Evolutionary conservation across 2,329 filamentous ascomycete genomes (phyloP).

Genomic region (Purpureocillium takamizusanense): DNA sequence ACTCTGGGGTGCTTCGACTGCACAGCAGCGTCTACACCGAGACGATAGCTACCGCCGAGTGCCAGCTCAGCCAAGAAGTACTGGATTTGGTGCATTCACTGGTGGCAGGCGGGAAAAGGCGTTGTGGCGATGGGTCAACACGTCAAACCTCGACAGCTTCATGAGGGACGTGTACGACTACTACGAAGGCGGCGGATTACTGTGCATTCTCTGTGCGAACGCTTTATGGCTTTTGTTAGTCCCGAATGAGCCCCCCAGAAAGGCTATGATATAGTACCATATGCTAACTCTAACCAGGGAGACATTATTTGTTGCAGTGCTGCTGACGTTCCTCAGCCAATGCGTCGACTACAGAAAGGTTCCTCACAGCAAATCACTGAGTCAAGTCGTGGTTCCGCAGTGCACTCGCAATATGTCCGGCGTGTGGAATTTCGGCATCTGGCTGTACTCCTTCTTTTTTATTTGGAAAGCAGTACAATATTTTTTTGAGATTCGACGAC

Average conservation of each 20-base stretch:
- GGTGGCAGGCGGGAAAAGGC: conserved; percentile 57
- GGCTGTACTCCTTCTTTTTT: conserved; percentile 81
- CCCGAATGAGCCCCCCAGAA: too few species aligned
- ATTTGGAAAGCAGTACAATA: conserved; percentile 71
- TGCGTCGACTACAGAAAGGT: conserved; percentile 77
- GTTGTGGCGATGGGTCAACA: conserved; percentile 89
- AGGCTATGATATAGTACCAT: too few species aligned
- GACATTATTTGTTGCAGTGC: conserved; percentile 70
- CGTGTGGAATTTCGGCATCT: conserved; percentile 68
- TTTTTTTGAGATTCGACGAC: conserved; percentile 61
- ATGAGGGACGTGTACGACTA: conserved; percentile 80
- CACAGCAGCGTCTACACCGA: conserved; percentile 40
- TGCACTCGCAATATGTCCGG: conserved; percentile 71
- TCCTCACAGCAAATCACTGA: conserved; percentile 49
- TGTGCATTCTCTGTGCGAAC: conserved; percentile 70
- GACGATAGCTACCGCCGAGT: conserved; percentile 19
- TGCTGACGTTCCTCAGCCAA: conserved; percentile 75
- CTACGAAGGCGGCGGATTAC: conserved; percentile 73
- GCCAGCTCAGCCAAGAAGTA: conserved; percentile 15
- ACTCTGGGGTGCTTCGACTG: conserved; percentile 46
- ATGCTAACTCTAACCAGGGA: conserved; percentile 42
- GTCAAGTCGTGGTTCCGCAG: conserved; percentile 54
- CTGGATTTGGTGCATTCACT: conserved; percentile 17
- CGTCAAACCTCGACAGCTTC: conserved; percentile 81
- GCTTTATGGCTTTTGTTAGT: conserved; percentile 64